Conservation (phyloP, 2,329 filamentous ascomycete species). For the Beauveria sp. region DNA sequence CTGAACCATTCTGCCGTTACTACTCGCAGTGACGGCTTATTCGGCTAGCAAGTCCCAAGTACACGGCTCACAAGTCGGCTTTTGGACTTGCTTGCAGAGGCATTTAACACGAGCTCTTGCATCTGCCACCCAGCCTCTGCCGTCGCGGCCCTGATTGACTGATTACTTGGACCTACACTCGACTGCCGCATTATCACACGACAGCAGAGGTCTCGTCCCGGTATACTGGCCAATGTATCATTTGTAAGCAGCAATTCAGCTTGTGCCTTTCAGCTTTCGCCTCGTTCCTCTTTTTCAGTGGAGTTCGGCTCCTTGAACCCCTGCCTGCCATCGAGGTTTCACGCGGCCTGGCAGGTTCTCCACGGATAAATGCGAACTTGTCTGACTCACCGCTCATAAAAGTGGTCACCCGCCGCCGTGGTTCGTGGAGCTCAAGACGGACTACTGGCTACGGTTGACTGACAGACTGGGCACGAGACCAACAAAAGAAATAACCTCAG, state of each 20-base stretch:
- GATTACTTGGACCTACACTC: background rate
- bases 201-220: background rate
- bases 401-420: background rate
- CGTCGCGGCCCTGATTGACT: too few relatives aligned
- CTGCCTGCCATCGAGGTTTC: background rate
- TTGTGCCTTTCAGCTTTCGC: background rate
- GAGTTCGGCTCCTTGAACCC: background rate
- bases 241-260: background rate
- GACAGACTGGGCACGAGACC: background rate
- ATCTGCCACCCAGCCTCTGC: background rate
- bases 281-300: background rate
- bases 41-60: background rate
- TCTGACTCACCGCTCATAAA: constrained; percentile 4
- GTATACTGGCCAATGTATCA: background rate
- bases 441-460: background rate
- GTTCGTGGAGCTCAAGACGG: background rate
- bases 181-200: background rate
- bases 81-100: background rate
- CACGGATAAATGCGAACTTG: background rate
- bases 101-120: background rate
- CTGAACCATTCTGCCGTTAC: background rate
- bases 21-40: background rate
- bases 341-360: background rate
- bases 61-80: background rate
- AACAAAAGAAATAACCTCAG: background rate